phyloP scores from a whole-genome alignment of 1,284 basidiomycete species.

The Porogramme epimiltina region DNA sequence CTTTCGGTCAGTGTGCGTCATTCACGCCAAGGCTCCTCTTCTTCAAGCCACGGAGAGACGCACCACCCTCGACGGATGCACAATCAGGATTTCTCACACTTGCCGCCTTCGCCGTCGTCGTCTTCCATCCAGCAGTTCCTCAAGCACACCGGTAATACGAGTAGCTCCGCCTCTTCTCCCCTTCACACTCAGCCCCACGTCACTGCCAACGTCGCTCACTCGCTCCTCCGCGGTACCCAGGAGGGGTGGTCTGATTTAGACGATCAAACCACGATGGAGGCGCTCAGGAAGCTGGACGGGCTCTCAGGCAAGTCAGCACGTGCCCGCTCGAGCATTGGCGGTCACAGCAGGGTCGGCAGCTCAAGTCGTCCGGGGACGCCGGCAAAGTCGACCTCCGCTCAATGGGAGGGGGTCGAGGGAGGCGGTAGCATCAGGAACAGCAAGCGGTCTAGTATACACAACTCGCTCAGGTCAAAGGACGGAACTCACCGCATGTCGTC shows the following conservation, averaged over 20 bases:
- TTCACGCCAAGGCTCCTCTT: constrained; percentile 68
- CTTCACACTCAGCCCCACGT: constrained; percentile 42
- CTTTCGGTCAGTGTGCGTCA: constrained; percentile 54
- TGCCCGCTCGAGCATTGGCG: constrained; percentile 58
- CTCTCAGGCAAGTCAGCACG: constrained; percentile 75
- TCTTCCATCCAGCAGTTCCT: constrained; percentile 85
- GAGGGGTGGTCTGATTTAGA: constrained; percentile 85
- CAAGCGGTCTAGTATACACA: constrained; percentile 50
- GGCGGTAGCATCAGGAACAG: constrained; percentile 45
- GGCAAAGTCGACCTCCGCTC: constrained; percentile 47
- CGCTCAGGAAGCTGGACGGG: constrained; percentile 92
- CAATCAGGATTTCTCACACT: constrained; percentile 82
- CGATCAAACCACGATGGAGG: constrained; percentile 89
- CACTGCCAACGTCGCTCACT: constrained; percentile 72
- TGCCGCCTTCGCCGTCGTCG: constrained; percentile 86
- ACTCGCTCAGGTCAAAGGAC: constrained; percentile 31
- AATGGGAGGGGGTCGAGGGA: constrained; percentile 70
- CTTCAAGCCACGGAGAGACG: constrained; percentile 56
- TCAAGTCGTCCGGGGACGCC: constrained; percentile 80
- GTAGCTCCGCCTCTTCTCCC: constrained; percentile 47
- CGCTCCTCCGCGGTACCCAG: constrained; percentile 76
- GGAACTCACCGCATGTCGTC: constrained; percentile 31
- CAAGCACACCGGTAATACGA: constrained; percentile 52
- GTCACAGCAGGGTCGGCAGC: constrained; percentile 60
- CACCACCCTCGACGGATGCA: constrained; percentile 56